Conservation (phyloP, 192 early-diverging fungal species). For the Coemansia sp. region DNA sequence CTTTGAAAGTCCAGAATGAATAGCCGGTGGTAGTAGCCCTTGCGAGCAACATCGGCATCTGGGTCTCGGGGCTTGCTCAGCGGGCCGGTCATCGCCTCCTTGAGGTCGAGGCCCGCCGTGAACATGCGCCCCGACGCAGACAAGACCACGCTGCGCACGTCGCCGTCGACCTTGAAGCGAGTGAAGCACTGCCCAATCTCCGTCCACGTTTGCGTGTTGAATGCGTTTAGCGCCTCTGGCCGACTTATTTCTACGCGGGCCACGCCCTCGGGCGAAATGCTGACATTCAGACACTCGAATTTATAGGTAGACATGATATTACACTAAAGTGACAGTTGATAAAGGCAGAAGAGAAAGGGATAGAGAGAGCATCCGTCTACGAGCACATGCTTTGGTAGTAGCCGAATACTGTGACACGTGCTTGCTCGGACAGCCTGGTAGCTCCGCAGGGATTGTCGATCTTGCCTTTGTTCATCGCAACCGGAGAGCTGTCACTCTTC, state of each 20-base stretch:
- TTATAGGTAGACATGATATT: constrained; percentile 32
- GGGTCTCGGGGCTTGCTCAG: constrained; percentile 16
- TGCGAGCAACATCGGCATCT: constrained; percentile 26
- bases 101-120: constrained; percentile 89
- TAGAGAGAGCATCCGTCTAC: neutral
- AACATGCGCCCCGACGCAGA: constrained; percentile 77
- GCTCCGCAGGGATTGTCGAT: neutral
- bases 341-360: neutral
- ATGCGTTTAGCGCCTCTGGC: constrained; percentile 80
- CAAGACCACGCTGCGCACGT: constrained; percentile 76
- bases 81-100: constrained; percentile 33
- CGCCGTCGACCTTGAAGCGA: constrained; percentile 59
- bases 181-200: constrained; percentile 69
- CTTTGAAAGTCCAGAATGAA: constrained; percentile 61
- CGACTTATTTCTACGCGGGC: constrained; percentile 82
- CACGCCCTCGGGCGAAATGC: constrained; percentile 62
- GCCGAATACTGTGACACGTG: neutral
- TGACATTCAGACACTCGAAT: constrained; percentile 65
- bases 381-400: neutral
- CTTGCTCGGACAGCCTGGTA: neutral
- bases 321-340: neutral
- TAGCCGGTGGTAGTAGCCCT: constrained; percentile 54
- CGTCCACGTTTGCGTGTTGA: constrained; percentile 66
- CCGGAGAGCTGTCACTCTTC: constrained; percentile 3
- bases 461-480: constrained; percentile 5